Percentiles rank a stretch among this genome's conserved stretches.
Conservation (phyloP, 1,284 basidiomycete genomes). For the Caloboletus firmus region DNA sequence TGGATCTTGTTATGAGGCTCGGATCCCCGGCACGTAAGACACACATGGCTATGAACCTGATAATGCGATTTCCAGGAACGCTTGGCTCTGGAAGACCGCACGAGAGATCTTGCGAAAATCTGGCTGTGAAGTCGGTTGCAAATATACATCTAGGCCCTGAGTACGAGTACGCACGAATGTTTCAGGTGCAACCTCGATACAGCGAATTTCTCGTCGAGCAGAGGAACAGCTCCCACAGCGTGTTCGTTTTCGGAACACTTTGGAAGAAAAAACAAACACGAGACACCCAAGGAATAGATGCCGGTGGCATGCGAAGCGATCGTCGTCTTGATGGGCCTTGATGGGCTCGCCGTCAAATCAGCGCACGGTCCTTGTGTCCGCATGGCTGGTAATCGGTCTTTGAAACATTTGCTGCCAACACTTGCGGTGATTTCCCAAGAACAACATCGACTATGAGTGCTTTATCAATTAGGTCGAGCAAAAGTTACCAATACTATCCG, state of each 20-base stretch:
- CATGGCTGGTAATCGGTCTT: too few species aligned
- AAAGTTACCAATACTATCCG: too few species aligned
- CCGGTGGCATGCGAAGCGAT: not conserved
- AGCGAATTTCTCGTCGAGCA: not conserved
- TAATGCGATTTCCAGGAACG: not conserved
- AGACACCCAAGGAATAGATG: not conserved
- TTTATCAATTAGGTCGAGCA: too few species aligned
- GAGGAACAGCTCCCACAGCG: conserved; percentile 1
- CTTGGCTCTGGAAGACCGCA: not conserved
- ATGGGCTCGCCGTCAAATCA: too few species aligned
- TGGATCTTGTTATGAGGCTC: not conserved
- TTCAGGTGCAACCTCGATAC: not conserved
- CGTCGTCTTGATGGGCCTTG: too few species aligned
- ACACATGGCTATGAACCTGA: too few species aligned
- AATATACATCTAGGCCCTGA: too few species aligned
- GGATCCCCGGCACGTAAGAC: not conserved
- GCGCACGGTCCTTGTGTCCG: too few species aligned
- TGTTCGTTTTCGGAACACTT: not conserved
- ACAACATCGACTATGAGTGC: too few species aligned
- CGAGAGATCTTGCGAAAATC: not conserved
- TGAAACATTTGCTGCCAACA: too few species aligned
- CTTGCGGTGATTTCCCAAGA: too few species aligned
- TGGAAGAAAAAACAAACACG: not conserved
- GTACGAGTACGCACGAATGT: not conserved
- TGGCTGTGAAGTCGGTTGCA: not conserved